These are phyloP conservation scores for Neoboletus brunneissimus DNA, from an alignment of 768 basidiomycete genomes.

Conservation along the genomic window DNA sequence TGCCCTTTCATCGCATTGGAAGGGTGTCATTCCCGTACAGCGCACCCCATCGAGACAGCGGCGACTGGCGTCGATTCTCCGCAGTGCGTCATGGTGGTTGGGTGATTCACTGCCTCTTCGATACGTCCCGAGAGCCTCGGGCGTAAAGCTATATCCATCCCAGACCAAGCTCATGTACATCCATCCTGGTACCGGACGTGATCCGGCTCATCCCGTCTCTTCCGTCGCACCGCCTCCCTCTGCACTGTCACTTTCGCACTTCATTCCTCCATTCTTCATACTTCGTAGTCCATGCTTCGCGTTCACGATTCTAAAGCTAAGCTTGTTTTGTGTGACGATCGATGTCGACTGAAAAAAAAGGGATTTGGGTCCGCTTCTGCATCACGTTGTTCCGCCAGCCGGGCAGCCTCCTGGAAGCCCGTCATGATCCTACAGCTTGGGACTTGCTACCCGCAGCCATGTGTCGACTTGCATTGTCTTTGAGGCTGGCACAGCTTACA, in stretches of 20 bases:
- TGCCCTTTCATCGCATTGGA: not conserved
- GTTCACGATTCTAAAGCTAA: conserved; percentile 1
- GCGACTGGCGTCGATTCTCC: conserved; percentile 8
- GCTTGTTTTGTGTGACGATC: conserved; percentile 11
- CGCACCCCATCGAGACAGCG: not conserved
- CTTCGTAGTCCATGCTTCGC: conserved; percentile 1
- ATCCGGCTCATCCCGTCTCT: conserved; percentile 23
- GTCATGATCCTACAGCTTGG: conserved; percentile 24
- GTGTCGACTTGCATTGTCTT: conserved; percentile 9
- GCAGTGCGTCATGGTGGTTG: conserved; percentile 3
- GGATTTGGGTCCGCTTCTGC: conserved; percentile 8
- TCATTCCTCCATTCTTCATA: conserved; percentile 1
- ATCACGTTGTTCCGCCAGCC: conserved; percentile 20
- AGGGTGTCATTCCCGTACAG: not conserved
- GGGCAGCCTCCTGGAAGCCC: conserved; percentile 14
- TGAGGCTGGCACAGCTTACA: conserved; percentile 4
- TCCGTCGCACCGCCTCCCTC: conserved; percentile 5
- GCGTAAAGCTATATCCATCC: conserved; percentile 15
- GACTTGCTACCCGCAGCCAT: not conserved
- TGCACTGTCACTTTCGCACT: not conserved
- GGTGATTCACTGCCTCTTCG: conserved; percentile 11
- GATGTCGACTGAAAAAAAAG: not conserved
- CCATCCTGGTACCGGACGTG: conserved; percentile 5
- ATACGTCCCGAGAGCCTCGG: conserved; percentile 10
- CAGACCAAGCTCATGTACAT: not conserved